Conservation (phyloP, 345 rosid species). For the Rhodomyrtus tomentosa region DNA sequence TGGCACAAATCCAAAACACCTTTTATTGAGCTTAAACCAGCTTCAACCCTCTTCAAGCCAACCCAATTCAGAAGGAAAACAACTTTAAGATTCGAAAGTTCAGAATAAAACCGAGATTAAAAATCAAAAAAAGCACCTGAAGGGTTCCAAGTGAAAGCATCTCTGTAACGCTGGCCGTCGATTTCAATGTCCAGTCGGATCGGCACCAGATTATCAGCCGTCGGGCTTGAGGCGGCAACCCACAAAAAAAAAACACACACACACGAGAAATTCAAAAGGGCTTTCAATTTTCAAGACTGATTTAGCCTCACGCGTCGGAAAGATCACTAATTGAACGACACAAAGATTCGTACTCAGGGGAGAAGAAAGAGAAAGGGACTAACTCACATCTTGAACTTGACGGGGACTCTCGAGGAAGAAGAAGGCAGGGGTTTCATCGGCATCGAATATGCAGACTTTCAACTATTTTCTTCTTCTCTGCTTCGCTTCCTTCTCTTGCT, state of each 20-base stretch:
- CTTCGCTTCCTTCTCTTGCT: not conserved
- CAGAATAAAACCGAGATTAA: not conserved
- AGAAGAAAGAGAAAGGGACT: not conserved
- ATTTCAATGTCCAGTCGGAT: slow-evolving; percentile 82
- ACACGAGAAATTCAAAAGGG: not conserved
- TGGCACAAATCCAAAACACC: not conserved
- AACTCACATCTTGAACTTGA: slow-evolving; percentile 80
- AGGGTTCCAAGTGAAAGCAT: slow-evolving; percentile 97
- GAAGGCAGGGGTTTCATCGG: slow-evolving; percentile 35
- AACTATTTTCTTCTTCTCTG: not conserved
- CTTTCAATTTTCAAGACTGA: not conserved
- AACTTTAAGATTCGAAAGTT: not conserved
- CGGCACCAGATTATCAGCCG: slow-evolving; percentile 78
- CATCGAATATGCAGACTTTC: not conserved
- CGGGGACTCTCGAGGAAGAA: slow-evolving; percentile 38
- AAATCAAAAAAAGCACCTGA: slow-evolving; percentile 26
- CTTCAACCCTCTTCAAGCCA: not conserved
- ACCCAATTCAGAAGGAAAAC: not conserved
- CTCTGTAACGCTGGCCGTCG: slow-evolving; percentile 84
- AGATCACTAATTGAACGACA: not conserved
- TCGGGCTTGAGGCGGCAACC: slow-evolving; percentile 38
- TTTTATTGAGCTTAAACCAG: not conserved
- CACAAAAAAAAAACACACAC: not conserved
- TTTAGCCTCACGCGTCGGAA: not conserved
- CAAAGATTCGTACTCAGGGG: not conserved